Base-by-base conservation (phyloP, 345 rosid genomes). In the Aquilaria sinensis region DNA sequence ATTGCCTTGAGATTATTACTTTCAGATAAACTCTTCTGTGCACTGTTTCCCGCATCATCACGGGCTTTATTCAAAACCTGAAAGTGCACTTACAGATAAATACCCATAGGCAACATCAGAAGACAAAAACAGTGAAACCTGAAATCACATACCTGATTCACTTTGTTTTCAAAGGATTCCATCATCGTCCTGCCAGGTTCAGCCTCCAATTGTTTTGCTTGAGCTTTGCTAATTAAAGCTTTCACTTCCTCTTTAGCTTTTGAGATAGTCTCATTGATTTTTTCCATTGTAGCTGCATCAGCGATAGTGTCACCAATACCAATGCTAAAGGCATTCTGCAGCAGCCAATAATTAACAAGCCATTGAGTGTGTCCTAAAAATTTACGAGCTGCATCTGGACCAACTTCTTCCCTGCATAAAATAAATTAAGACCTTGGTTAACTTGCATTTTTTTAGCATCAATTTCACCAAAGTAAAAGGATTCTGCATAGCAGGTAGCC, bases 291-390 rank as follows among this genome's bases (percentile, higher is more conserved):
- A 34, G 84, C 62, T 37, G 97, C 94, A 77, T 93, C 99, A 62
- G 99, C 99, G 70, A 93, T 93, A 12, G 99, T 93, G 78, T 93
- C 99, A 57, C 97, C 99, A 72, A 93, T 93, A 15, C 99, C 99
- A 67, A 93, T 93, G 71, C 95, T 93, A 76, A 93, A 93, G 74
- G 72, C 96, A 65, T 93, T 75, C 77, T 93, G 99, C 75, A 93
- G 76, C 71, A 93, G 92, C 99, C 99, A 93, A 76, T 93, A 93
- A 64, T 93, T 93, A 61, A 93, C 99, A 75, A 93, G 99, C 99
- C 99, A 93, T 66, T 93, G 99, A 7, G 99, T 93, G 68, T 93
- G 99, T 47, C 99, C 99, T 67, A 93, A 85, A 77, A 93, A 93
- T 67, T 90, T 93, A 65, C 99, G 87, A 58, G 99, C 99, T 12